Evolutionary conservation across 1,139 yeast species (phyloP), one percentile per base, ranked within the genome.

Genomic region (Yamadazyma mexicana): DNA sequence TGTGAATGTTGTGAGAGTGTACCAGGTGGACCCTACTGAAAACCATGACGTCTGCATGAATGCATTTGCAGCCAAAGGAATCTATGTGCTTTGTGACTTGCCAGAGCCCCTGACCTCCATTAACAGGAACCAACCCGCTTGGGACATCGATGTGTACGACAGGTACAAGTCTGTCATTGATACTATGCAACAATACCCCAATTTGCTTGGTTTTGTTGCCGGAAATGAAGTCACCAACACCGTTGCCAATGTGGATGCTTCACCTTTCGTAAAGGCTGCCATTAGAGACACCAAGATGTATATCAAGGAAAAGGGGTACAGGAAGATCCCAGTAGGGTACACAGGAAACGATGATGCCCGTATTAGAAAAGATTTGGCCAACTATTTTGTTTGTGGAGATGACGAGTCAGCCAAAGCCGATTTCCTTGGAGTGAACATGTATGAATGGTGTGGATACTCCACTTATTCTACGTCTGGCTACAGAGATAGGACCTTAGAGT

Each of bases 381-480:
- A 68, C 32, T 79, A 77, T 54, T 75, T 79, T 50, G 65, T 67
- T 12, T 79, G 85, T 56, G 60, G 63, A 11, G 64, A 62, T 2
- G 56, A 48, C 2, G 64, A 48, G 8, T 7, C 5, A 9, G 36
- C 51, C 5, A 47, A 45, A 14, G 65, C 74, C 8, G 85, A 79
- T 50, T 79, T 79, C 49, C 73, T 77, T 50, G 84, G 82, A 1
- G 64, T 79, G 35, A 79, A 79, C 50, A 79, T 78, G 75, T 79
- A 79, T 53, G 83, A 79, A 52, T 80, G 86, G 85, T 80, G 86
- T 61, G 86, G 85, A 0, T 73, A 77, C 46, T 79, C 84, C 1
- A 67, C 78, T 5, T 78, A 66, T 52, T 66, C 71, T 12, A 67
- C 77, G 3, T 76, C 82, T 34, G 85, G 85, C 0, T 79, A 77